Conservation (phyloP, 345 rosid genomes). For the Gossypium turneri region DNA sequence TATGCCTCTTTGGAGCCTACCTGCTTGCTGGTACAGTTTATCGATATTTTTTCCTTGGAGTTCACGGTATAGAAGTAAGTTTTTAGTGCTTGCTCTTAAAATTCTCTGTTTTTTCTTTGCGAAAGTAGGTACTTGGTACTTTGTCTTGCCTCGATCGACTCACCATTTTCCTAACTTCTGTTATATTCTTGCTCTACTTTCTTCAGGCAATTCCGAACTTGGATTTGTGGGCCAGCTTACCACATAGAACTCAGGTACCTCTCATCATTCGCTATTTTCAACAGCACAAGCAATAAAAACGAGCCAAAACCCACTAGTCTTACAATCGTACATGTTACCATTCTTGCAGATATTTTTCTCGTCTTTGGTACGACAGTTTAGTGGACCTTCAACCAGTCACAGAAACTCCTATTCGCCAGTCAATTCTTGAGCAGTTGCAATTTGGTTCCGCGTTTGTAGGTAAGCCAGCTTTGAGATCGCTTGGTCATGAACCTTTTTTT, state of each 20-base stretch:
- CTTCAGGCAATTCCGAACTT: constrained; percentile 74
- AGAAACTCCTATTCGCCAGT: constrained; percentile 64
- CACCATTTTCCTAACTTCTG: not conserved
- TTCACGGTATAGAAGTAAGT: constrained; percentile 69
- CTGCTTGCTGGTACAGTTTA: constrained; percentile 64
- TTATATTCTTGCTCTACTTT: constrained; percentile 11
- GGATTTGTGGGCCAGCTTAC: constrained; percentile 76
- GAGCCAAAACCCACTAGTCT: not conserved
- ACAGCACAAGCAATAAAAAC: not conserved
- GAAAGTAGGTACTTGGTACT: not conserved
- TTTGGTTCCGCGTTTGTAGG: not conserved
- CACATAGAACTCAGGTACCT: constrained; percentile 69
- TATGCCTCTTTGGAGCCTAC: constrained; percentile 78
- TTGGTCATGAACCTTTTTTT: not conserved
- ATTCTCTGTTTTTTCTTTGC: not conserved
- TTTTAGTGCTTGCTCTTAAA: constrained; percentile 8
- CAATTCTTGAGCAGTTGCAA: constrained; percentile 46
- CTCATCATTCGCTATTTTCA: not conserved
- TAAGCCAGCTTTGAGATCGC: constrained; percentile 10
- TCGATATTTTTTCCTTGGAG: constrained; percentile 65
- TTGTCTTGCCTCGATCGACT: constrained; percentile 3
- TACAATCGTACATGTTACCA: not conserved
- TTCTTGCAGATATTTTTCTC: constrained; percentile 52
- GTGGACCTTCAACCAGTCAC: constrained; percentile 58
- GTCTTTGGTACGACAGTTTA: constrained; percentile 47